Base-by-base conservation (phyloP, 495 filamentous ascomycete species). In the Delitschia confertaspora region DNA sequence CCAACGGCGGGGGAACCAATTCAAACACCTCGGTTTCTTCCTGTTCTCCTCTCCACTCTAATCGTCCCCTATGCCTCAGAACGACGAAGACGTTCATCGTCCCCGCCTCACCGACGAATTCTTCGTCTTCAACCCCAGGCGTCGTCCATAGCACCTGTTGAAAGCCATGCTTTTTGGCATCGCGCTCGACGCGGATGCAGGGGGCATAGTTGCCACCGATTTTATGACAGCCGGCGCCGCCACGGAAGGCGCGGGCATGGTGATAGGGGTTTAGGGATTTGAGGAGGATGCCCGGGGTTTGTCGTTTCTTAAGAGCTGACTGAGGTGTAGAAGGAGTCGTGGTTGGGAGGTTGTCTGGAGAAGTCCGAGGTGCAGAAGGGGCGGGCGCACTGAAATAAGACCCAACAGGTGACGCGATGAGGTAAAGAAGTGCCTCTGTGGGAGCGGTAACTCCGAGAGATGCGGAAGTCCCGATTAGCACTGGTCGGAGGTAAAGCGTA, bases 151-250 rank as follows among this genome's bases (percentile, higher is more conserved):
- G 33, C 13, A 17, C 10, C 18, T 37, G 33, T 2, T 37, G 33
- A 37, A 17, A 37, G n/a, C 33, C 33, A 18, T 18, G 33, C 18
- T 11, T 18, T 7, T 17, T 10, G 18, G 33, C 33, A 4, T 11
- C 33, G n/a, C n/a, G 13, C 33, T 37, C 14, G 10, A 18, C n/a
- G n/a, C 11, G n/a, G 20, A 37, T 37, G 18, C 33, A 37, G 7
- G 33, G 33, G 11, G 33, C 33, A 16, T 37, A 37, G 7, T 37
- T 37, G 11, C 14, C 33, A 37, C 33, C 33, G 20, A 37, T 37
- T 18, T 37, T 37, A 11, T 37, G 19, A 4, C 20, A 11, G 14
- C 33, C 33, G 2, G 33, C 33, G 11, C 33, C 33, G 11, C 33
- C 33, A 11, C n/a, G 33, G n/a, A n/a, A 37, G 2, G 33, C 33